These are phyloP conservation scores for Metschnikowia cubensis DNA, from an alignment of 805 yeast species.

Conservation along the genomic window DNA sequence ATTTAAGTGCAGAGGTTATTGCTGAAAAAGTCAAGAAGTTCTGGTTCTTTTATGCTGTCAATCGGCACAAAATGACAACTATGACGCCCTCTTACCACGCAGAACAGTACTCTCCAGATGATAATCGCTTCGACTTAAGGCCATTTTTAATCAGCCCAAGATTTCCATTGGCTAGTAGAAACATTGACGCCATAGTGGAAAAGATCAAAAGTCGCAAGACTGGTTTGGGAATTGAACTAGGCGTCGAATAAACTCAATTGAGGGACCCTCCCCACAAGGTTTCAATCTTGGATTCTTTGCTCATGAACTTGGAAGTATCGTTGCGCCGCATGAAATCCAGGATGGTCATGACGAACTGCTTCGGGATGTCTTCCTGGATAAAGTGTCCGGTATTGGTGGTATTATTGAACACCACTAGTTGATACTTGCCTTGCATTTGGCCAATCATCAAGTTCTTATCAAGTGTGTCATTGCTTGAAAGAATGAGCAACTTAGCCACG, in stretches of 20 bases:
- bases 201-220: conserved; percentile 42
- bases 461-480: conserved; percentile 86
- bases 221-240: conserved; percentile 6
- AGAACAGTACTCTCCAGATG: conserved; percentile 97
- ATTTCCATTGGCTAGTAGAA: conserved; percentile 84
- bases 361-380: conserved; percentile 88
- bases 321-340: conserved; percentile 48
- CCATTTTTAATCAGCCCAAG: conserved; percentile 93
- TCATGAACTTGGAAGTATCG: conserved; percentile 31
- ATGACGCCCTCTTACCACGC: conserved; percentile 97
- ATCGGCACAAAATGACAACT: conserved; percentile 97
- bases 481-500: conserved; percentile 61
- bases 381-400: conserved; percentile 70
- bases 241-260: conserved; percentile 2
- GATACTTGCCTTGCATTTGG: conserved; percentile 97
- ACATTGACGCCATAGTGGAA: conserved; percentile 78
- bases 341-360: conserved; percentile 55
- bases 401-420: conserved; percentile 71
- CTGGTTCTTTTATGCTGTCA: conserved; percentile 90
- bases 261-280: conserved; percentile 38
- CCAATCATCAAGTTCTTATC: conserved; percentile 87
- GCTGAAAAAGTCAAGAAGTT: conserved; percentile 91
- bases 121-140: conserved; percentile 90
- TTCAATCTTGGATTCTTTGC: conserved; percentile 27
- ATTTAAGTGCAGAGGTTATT: conserved; percentile 74